These are phyloP conservation scores for Solanum paucissectum DNA, from an alignment of 257 asterid genomes.

Conservation along the genomic window DNA sequence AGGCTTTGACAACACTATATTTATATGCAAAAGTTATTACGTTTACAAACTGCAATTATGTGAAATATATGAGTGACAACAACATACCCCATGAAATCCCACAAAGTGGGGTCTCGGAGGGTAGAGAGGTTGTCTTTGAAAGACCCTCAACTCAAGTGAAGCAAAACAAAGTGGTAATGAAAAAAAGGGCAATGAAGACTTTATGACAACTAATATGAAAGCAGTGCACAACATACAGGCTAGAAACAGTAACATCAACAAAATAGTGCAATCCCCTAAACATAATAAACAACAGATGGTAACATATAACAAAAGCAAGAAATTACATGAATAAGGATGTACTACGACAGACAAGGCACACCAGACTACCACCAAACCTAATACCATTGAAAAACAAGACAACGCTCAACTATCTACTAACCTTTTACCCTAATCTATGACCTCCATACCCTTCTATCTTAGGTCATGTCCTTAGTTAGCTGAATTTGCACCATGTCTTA, in stretches of 20 bases:
- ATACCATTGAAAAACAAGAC: not conserved
- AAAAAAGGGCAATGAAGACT: not conserved
- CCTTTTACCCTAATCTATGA: not conserved
- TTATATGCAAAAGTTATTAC: not conserved
- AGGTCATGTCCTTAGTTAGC: not conserved
- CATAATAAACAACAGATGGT: too few species aligned
- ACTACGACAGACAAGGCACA: not conserved
- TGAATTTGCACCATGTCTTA: not conserved
- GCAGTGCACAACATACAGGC: not conserved
- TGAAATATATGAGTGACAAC: not conserved
- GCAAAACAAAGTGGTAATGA: not conserved
- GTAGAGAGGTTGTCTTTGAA: not conserved
- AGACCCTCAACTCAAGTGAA: not conserved
- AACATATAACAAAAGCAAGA: not conserved
- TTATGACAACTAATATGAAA: not conserved
- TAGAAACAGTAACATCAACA: not conserved
- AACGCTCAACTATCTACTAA: not conserved
- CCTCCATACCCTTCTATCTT: not conserved
- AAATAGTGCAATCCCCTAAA: not conserved
- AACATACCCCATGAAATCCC: not conserved
- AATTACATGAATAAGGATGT: not conserved
- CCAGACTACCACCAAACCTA: not conserved
- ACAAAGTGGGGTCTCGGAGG: not conserved
- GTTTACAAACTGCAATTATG: not conserved
- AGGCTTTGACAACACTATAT: not conserved